These are phyloP conservation scores for Crotalaria pallida DNA, from an alignment of 306 rosid species.

Conservation along the genomic window DNA sequence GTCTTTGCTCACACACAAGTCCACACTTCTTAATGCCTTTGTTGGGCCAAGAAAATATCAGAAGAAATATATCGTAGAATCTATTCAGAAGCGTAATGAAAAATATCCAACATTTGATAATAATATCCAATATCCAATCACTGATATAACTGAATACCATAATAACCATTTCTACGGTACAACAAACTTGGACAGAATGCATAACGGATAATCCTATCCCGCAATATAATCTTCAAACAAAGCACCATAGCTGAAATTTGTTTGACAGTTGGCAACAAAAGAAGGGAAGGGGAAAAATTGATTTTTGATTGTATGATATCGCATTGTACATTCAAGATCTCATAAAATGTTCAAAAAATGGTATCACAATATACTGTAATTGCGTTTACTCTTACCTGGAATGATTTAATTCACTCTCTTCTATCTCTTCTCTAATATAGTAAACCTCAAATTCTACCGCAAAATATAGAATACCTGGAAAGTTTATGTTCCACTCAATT, in stretches of 20 bases:
- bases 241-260: neutral
- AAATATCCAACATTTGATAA: neutral
- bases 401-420: constrained; percentile 21
- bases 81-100: neutral
- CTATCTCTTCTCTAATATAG: neutral
- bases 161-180: neutral
- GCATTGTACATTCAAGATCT: constrained; percentile 41
- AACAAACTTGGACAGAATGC: neutral
- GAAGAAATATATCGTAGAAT: neutral
- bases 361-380: constrained; percentile 41
- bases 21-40: neutral
- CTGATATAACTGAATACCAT: neutral
- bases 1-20: neutral
- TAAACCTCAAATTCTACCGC: constrained; percentile 27
- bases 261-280: neutral
- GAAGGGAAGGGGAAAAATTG: constrained; percentile 15
- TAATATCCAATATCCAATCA: neutral
- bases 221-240: constrained; percentile 7
- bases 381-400: constrained; percentile 42
- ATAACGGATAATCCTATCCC: neutral
- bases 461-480: constrained; percentile 9
- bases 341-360: constrained; percentile 54
- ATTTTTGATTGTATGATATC: constrained; percentile 29
- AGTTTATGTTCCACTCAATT: constrained; percentile 26
- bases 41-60: neutral